Percentiles rank a stretch among this genome's conserved stretches.
Conservation (phyloP, 108 stramenopile genomes). For the Parietichytrium sp. region DNA sequence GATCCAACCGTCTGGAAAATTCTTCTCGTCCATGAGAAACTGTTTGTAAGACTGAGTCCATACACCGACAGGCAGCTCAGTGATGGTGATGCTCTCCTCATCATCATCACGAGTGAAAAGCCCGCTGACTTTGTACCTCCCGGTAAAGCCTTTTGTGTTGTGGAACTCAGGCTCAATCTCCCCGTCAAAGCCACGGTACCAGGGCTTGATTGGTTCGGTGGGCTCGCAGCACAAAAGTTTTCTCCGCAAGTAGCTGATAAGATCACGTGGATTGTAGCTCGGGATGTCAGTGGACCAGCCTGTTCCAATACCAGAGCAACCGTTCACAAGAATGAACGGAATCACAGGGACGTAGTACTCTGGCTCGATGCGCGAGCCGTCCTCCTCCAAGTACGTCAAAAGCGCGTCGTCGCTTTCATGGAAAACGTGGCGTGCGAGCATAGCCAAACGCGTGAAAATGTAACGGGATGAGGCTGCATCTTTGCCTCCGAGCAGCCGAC, state of each 20-base stretch:
- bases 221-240: constrained; percentile 65
- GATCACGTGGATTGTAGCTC: constrained; percentile 76
- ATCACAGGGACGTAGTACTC: constrained; percentile 79
- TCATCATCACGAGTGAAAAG: constrained; percentile 20
- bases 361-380: constrained; percentile 94
- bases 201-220: constrained; percentile 68
- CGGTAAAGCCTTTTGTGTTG: background rate
- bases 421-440: constrained; percentile 87
- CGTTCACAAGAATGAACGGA: constrained; percentile 67
- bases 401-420: constrained; percentile 97
- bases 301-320: constrained; percentile 94
- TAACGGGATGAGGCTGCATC: constrained; percentile 95
- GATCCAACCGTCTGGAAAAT: constrained; percentile 66
- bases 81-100: constrained; percentile 70
- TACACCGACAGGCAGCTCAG: constrained; percentile 88
- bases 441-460: constrained; percentile 94
- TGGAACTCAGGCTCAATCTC: constrained; percentile 59
- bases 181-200: constrained; percentile 80
- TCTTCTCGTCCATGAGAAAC: constrained; percentile 51
- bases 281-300: constrained; percentile 82
- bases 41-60: constrained; percentile 98
- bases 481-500: constrained; percentile 89
- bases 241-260: constrained; percentile 80
- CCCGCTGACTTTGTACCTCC: constrained; percentile 10
- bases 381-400: constrained; percentile 87